These are phyloP conservation scores for Talinum fruticosum DNA, from an alignment of 148 eudicot species.

Conservation along the genomic window DNA sequence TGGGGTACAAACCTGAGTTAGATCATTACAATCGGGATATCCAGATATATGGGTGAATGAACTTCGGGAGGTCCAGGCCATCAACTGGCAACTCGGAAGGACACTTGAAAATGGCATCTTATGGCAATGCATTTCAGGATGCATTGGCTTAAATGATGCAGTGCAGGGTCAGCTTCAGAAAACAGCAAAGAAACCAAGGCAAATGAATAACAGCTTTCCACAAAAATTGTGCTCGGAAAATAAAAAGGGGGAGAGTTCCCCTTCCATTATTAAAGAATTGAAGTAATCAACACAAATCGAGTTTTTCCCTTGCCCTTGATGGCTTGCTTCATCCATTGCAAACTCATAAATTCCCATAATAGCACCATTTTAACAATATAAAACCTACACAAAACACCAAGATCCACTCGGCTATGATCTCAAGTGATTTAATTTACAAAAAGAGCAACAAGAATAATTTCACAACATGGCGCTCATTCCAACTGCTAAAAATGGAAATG, in stretches of 20 bases:
- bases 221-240: not conserved
- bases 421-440: conserved; percentile 29
- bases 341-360: not conserved
- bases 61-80: no score
- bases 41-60: no score
- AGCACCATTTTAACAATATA: conserved; percentile 8
- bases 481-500: conserved; percentile 24
- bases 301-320: conserved; percentile 7
- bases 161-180: not conserved
- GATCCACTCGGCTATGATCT: conserved; percentile 17
- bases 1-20: no score
- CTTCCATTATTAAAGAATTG: conserved; percentile 23
- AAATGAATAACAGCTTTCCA: not conserved
- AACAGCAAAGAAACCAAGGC: not conserved
- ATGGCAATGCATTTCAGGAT: not conserved
- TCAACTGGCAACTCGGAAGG: no score
- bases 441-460: conserved; percentile 16
- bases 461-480: conserved; percentile 23
- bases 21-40: no score
- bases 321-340: not conserved
- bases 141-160: not conserved
- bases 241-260: conserved; percentile 1
- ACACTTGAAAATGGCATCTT: no score
- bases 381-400: conserved; percentile 21
- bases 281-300: conserved; percentile 1